These are phyloP conservation scores for Wickerhamomyces hampshirensis DNA, from an alignment of 805 yeast genomes.

Conservation along the genomic window DNA sequence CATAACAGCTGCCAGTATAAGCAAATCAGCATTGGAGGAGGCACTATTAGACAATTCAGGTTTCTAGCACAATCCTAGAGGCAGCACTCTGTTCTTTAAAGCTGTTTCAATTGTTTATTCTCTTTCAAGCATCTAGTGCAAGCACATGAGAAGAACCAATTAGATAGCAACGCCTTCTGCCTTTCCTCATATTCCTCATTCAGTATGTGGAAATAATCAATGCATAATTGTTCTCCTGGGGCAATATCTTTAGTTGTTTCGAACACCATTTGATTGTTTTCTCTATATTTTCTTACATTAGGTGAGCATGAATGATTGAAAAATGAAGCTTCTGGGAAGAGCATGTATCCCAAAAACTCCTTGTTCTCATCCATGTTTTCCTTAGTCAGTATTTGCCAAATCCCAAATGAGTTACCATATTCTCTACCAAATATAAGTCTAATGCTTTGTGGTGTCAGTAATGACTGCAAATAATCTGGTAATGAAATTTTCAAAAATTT, in stretches of 20 bases:
- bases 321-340: constrained; percentile 59
- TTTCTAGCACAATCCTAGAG: constrained; percentile 15
- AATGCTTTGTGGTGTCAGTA: constrained; percentile 34
- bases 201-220: constrained; percentile 52
- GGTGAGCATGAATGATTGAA: constrained; percentile 66
- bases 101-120: too few species aligned
- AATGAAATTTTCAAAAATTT: constrained; percentile 40
- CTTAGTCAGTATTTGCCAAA: constrained; percentile 45
- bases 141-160: constrained; percentile 58
- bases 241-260: constrained; percentile 35
- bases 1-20: constrained; percentile 27
- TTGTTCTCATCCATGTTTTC: constrained; percentile 35
- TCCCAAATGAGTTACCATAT: constrained; percentile 66
- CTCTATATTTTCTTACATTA: constrained; percentile 44
- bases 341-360: constrained; percentile 56
- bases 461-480: constrained; percentile 30
- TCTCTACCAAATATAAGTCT: constrained; percentile 52
- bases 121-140: constrained; percentile 40
- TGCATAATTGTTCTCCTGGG: constrained; percentile 48
- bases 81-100: too few species aligned
- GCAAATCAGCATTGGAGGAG: constrained; percentile 38
- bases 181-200: constrained; percentile 38
- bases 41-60: constrained; percentile 33
- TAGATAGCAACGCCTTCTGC: constrained; percentile 36
- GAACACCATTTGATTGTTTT: constrained; percentile 36